Base-by-base conservation (phyloP, 805 yeast genomes). In the Schizosaccharomyces cryophilus region DNA sequence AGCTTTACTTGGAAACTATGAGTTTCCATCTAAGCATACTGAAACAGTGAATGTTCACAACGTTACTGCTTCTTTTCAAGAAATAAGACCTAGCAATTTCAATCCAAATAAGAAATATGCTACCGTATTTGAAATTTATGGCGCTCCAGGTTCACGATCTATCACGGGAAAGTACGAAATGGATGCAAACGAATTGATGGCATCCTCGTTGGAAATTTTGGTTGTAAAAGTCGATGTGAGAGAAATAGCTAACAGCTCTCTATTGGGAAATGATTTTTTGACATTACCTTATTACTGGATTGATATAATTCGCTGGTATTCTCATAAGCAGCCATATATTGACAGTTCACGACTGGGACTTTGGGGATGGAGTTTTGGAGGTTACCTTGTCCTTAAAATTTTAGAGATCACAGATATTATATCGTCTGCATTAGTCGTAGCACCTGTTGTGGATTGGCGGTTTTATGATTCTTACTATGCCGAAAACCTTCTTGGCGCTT, bases 351-450 rank as follows among this genome's bases (percentile, higher is more conserved):
- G 80, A 63, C 81, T 87, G 13, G 94, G 95, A 0, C 80, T 90
- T 61, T 93, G 96, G 90, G 98, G 98, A 7, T 93, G 98, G 98
- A 85, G 95, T 26, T 93, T 90, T 69, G 98, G 98, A 59, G 98
- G 97, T 0, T 93, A 80, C 69, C 78, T 87, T 77, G 88, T 98
- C 0, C 77, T 93, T 66, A 93, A 89, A 72, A 84, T 95, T 0
- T 73, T 93, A 58, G 97, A 93, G 71, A 75, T 76, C 26, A 97
- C 93, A 71, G 35, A 51, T 11, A 87, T 87, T 19, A 79, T 81
- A 17, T 89, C 93, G 76, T 80, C 80, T 62, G 93, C 82, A 70
- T 97, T 97, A 9, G 81, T 88, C 78, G 97, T 93, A 29, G 98
- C 98, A 0, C 98, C 98, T 0, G 98, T 93, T 2, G 93, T 97